These are phyloP conservation scores for Hysterangium stoloniferum DNA, from an alignment of 768 basidiomycete genomes.

Conservation along the genomic window DNA sequence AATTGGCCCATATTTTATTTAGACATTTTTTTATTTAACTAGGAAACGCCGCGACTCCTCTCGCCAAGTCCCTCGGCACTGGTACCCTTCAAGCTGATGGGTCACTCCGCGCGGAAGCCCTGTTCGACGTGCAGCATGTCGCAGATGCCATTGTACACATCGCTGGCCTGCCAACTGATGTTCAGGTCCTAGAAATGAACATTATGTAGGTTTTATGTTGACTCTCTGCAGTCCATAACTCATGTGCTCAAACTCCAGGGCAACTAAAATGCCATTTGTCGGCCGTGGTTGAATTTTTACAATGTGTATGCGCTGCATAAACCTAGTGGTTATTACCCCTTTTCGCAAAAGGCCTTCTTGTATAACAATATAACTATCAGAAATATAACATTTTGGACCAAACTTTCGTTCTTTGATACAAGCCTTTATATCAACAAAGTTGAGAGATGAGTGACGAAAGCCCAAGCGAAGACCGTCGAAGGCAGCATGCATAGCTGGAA, in stretches of 20 bases:
- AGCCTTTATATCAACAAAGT: no score
- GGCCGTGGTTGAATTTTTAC: slow-evolving; percentile 40
- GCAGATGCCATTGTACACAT: slow-evolving; percentile 65
- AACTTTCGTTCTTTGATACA: no score
- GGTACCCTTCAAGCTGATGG: slow-evolving; percentile 71
- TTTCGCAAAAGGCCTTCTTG: no score
- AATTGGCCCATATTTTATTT: not conserved
- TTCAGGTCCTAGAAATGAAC: slow-evolving; percentile 62
- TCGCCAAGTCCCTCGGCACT: slow-evolving; percentile 38
- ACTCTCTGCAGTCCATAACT: not conserved
- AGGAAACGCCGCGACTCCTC: slow-evolving; percentile 67
- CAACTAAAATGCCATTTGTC: slow-evolving; percentile 38
- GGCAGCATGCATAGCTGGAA: no score
- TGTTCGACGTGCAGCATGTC: slow-evolving; percentile 67
- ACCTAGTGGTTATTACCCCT: no score
- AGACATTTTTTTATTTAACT: not conserved
- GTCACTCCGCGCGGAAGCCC: slow-evolving; percentile 41
- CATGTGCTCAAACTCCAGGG: slow-evolving; percentile 23
- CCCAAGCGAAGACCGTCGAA: no score
- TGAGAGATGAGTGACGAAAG: no score
- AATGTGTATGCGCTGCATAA: no score
- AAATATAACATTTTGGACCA: no score
- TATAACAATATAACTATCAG: no score
- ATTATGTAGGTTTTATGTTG: slow-evolving; percentile 55
- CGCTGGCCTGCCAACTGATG: slow-evolving; percentile 57